These are phyloP conservation scores for Apiotrichum brassicae DNA, from an alignment of 1,284 basidiomycete genomes.

Conservation along the genomic window DNA sequence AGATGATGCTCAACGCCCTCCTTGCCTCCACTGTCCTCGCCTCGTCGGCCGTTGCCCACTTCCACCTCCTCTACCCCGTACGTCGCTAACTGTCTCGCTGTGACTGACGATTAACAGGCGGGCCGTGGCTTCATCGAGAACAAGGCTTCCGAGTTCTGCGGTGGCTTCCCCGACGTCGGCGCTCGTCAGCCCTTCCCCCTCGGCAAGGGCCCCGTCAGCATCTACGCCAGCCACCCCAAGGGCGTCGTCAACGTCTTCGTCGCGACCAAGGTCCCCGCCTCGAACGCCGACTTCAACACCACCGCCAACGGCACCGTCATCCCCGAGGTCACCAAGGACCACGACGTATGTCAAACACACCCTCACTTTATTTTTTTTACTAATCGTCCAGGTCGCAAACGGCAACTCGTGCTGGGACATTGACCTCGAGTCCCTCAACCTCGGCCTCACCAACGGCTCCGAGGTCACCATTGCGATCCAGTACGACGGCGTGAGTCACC, in stretches of 20 bases:
- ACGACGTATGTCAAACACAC: too few relatives aligned
- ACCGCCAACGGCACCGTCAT: constrained; percentile 40
- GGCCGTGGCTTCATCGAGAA: constrained; percentile 60
- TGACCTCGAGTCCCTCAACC: constrained; percentile 49
- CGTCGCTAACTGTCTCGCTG: neutral
- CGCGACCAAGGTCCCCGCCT: constrained; percentile 55
- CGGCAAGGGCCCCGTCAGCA: constrained; percentile 48
- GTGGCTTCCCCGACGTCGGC: constrained; percentile 42
- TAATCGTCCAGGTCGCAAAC: constrained; percentile 48
- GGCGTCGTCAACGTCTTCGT: constrained; percentile 51
- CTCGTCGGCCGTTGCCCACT: constrained; percentile 56
- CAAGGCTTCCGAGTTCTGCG: constrained; percentile 51
- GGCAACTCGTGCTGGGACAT: constrained; percentile 60
- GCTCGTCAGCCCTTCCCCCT: constrained; percentile 62
- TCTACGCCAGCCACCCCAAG: constrained; percentile 32
- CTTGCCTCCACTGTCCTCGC: constrained; percentile 42
- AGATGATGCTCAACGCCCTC: constrained; percentile 18
- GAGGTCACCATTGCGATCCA: constrained; percentile 35
- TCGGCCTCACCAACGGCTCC: constrained; percentile 51
- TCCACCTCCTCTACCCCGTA: constrained; percentile 60
- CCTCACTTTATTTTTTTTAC: too few relatives aligned
- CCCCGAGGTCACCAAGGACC: constrained; percentile 46
- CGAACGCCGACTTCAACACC: constrained; percentile 57
- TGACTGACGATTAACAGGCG: constrained; percentile 18
- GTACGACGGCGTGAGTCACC: constrained; percentile 32